Evolutionary conservation across 306 rosid species (phyloP).

Genomic region (Casuarina cunninghamiana): DNA sequence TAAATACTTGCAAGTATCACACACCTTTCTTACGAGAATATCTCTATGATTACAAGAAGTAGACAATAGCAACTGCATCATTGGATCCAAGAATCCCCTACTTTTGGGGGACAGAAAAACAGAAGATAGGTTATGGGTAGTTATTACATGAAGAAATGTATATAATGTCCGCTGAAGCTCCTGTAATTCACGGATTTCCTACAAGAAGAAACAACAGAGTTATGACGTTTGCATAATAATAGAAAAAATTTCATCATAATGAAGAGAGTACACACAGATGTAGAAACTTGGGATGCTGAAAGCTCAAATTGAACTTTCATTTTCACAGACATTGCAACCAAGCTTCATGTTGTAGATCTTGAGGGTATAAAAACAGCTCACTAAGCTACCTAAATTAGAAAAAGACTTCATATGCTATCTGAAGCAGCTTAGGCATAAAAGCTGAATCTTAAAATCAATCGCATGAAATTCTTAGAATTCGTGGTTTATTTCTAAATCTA

Average conservation of each 20-base stretch:
- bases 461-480: not conserved
- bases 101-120: constrained; percentile 85
- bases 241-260: not conserved
- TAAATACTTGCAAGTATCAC: constrained; percentile 20
- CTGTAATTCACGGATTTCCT: constrained; percentile 96
- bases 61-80: constrained; percentile 81
- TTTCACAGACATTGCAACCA: not conserved
- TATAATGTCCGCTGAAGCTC: constrained; percentile 84
- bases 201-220: constrained; percentile 19
- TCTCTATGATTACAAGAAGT: constrained; percentile 90
- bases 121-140: constrained; percentile 74
- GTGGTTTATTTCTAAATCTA: no score
- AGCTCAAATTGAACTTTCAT: not conserved
- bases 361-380: not conserved
- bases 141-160: constrained; percentile 89
- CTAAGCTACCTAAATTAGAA: not conserved
- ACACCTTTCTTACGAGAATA: constrained; percentile 85
- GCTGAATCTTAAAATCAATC: not conserved
- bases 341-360: not conserved
- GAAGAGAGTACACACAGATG: constrained; percentile 7
- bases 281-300: not conserved
- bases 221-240: constrained; percentile 12
- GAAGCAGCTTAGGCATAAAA: not conserved
- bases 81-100: constrained; percentile 62
- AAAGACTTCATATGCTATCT: not conserved